Evolutionary conservation across 148 eudicot species (phyloP), one percentile per base, ranked within the genome.

Genomic region (Nyssa sinensis): DNA sequence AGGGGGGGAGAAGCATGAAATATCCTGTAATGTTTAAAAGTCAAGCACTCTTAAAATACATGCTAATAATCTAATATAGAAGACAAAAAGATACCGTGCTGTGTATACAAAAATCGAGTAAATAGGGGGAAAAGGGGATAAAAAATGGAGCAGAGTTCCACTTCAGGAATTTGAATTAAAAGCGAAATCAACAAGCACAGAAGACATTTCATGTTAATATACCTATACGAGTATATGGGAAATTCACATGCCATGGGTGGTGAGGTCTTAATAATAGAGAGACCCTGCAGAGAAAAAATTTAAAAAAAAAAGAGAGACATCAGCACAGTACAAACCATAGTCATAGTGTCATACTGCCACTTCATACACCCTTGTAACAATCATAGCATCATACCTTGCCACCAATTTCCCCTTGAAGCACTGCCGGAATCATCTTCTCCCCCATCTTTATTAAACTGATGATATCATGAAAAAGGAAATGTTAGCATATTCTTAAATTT

Each of bases 331-430:
- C 25, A 55, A n/a, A n/a, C n/a, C n/a, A n/a, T n/a, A n/a, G n/a
- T n/a, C n/a, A n/a, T n/a, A n/a, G 5, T 13, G 23, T 55, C 19
- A n/a, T 13, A 7, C 58, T 14, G 2, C 19, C 23, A 17, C 21
- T 19, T 55, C 59, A 3, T 19, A 55, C 0, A n/a, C 24, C 0
- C 21, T 17, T 55, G 19, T 55, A 55, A 55, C 24, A 55, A 76
- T 30, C 13, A 19, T 13, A 21, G 19, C 28, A 7, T 59, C 64
- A 74, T 75, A 89, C 98, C 97, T 83, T 90, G 86, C 98, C 98
- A 94, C 98, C 98, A 94, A 61, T 94, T 91, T 63, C 98, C 97
- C 67, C 97, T 79, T 9, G 91, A 84, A 76, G 88, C 93, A 78
- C 84, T 81, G 65, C 83, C 90, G 3, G 92, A 80, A 62, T 91